A percentile compares a stretch with the other conserved stretches of the same genome.
These are phyloP conservation scores for Glycine latifolia DNA, from an alignment of 306 rosid genomes.

Conservation along the genomic window DNA sequence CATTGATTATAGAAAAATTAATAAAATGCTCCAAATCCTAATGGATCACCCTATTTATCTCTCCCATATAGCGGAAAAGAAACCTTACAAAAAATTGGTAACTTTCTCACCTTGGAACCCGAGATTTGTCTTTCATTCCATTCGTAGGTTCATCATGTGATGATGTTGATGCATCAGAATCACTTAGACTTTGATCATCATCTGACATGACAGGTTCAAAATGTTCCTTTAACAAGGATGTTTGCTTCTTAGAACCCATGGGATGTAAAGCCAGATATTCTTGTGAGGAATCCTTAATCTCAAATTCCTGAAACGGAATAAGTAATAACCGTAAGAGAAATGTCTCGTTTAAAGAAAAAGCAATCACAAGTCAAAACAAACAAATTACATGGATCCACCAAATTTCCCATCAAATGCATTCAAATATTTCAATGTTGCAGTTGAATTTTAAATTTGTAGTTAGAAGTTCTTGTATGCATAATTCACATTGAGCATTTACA, in stretches of 20 bases:
- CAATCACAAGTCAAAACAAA: constrained; percentile 2
- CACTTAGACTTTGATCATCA: constrained; percentile 60
- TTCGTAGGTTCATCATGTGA: constrained; percentile 60
- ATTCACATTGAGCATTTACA: constrained; percentile 4
- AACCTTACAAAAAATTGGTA: neutral
- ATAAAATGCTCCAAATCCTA: constrained; percentile 21
- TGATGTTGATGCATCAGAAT: constrained; percentile 60
- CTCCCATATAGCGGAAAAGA: neutral
- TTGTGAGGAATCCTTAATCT: constrained; percentile 70
- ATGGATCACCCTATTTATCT: constrained; percentile 20
- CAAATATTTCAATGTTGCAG: constrained; percentile 20
- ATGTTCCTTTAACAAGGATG: constrained; percentile 79
- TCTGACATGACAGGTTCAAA: constrained; percentile 77
- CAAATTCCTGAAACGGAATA: constrained; percentile 64
- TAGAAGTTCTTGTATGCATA: constrained; percentile 24
- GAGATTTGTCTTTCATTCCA: constrained; percentile 49
- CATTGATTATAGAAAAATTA: neutral
- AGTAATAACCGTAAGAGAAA: constrained; percentile 30
- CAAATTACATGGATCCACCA: constrained; percentile 8
- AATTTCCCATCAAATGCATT: neutral
- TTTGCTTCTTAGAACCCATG: constrained; percentile 76
- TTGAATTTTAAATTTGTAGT: constrained; percentile 26
- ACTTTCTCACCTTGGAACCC: constrained; percentile 70
- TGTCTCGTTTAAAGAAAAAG: constrained; percentile 2
- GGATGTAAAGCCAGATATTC: constrained; percentile 91